Conservation (phyloP, 75 land plant species). For the Pinus taeda region DNA sequence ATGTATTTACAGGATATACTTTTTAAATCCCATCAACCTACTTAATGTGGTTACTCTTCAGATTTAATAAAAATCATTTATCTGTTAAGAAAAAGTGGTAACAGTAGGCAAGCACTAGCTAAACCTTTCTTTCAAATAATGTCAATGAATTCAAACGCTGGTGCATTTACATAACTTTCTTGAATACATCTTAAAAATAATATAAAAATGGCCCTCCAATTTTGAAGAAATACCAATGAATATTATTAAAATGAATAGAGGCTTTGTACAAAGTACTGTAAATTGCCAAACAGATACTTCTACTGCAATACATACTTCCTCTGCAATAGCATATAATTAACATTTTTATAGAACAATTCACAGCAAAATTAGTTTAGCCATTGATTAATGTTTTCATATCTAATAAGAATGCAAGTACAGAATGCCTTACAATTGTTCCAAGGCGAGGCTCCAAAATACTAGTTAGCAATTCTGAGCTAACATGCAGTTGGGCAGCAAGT, state of each 20-base stretch:
- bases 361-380: not conserved
- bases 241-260: not conserved
- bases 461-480: constrained; percentile 76
- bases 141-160: not conserved
- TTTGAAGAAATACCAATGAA: not conserved
- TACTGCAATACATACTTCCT: not conserved
- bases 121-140: not conserved
- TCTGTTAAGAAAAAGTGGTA: not conserved
- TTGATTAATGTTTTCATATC: not conserved
- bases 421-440: constrained; percentile 61
- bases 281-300: not conserved
- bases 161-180: not conserved
- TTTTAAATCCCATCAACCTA: too few relatives aligned
- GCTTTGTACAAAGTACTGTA: not conserved
- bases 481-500: constrained; percentile 76
- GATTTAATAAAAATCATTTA: too few relatives aligned
- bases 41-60: too few relatives aligned
- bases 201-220: not conserved
- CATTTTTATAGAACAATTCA: not conserved
- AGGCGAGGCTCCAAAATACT: constrained; percentile 78
- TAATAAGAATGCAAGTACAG: not conserved
- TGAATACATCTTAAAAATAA: not conserved
- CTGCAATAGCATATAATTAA: not conserved
- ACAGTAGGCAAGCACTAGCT: not conserved
- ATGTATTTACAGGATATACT: too few relatives aligned